Evolutionary conservation across 2,329 filamentous ascomycete species (phyloP).

Genomic region (Aspergillus phoenicis): DNA sequence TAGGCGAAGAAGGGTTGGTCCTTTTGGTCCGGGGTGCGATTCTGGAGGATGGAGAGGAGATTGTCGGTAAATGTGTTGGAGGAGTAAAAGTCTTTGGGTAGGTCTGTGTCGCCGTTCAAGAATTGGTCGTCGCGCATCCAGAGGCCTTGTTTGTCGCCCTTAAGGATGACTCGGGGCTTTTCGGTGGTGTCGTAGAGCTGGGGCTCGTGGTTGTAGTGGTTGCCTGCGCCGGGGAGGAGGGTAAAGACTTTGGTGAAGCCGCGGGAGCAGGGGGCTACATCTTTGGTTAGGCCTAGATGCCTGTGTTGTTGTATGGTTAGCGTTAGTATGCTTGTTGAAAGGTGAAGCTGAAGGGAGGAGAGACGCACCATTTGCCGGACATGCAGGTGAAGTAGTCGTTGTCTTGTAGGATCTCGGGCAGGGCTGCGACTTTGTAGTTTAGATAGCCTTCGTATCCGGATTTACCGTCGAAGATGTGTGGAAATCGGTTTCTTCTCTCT

Average conservation of each 20-base stretch:
- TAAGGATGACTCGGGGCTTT: conserved; percentile 15
- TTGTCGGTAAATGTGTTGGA: conserved; percentile 34
- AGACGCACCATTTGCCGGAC: conserved; percentile 34
- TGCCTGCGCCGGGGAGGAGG: conserved; percentile 33
- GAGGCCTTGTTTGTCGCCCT: neutral
- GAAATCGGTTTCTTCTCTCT: conserved; percentile 25
- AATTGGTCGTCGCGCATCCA: conserved; percentile 20
- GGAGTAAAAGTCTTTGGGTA: conserved; percentile 35
- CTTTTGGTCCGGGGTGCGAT: conserved; percentile 38
- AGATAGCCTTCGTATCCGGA: conserved; percentile 43
- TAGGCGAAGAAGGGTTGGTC: conserved; percentile 53
- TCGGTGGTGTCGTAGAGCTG: conserved; percentile 6
- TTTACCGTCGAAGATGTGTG: conserved; percentile 26
- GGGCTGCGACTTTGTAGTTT: conserved; percentile 36
- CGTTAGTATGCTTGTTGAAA: neutral
- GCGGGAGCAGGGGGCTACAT: conserved; percentile 29
- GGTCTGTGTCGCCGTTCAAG: conserved; percentile 15
- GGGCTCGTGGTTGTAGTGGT: conserved; percentile 42
- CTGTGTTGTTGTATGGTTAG: conserved; percentile 18
- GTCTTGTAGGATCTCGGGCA: conserved; percentile 40
- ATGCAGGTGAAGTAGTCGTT: conserved; percentile 40
- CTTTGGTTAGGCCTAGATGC: conserved; percentile 37
- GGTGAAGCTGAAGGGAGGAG: neutral
- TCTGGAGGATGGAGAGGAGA: conserved; percentile 31
- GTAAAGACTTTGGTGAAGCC: conserved; percentile 36